Base-by-base conservation (phyloP, 257 asterid genomes). In the Rubia yunnanensis region DNA sequence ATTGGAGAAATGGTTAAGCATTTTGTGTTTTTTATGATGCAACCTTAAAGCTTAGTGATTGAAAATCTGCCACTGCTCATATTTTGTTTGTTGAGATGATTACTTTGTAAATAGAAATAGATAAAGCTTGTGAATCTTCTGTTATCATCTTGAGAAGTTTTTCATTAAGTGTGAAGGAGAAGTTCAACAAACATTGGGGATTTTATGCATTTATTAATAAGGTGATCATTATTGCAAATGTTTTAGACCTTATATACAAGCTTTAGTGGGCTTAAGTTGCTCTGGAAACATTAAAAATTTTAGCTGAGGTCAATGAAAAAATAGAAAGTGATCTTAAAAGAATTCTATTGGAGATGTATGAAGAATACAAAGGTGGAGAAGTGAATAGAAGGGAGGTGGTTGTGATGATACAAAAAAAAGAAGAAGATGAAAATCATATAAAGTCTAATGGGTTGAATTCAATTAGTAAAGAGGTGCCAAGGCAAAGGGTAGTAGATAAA, bases 331-430 rank as follows among this genome's bases (percentile, higher is more conserved):
- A 14, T 5, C n/a, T 41, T 14, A 55, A 55, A 26, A 55, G n/a
- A 22, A 55, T 55, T 22, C 5, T 55, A 26, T 17, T 55, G 60
- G 32, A 22, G 11, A 55, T 55, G 18, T 55, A 55, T 55, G 30
- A 55, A 55, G 60, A 55, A 22, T 55, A 55, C 60, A 55, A 55
- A 55, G 60, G 60, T 13, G 60, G n/a, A 27, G 15, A 55, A 55
- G 30, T 1, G 30, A 55, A 22, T 55, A 5, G 10, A 44, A 7
- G 52, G 52, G 18, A 20, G 13, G 60, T 20, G 13, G 5, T 41
- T 5, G 18, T 13, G 49, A 2, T 41, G 49, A 41, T 14, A 41
- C 49, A 18, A 41, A 1, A 41, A 15, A 13, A 3, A 41, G 7
- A 55, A 4, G 60, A 2, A 5, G 32, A 27, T 22, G 5, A 44